Base-by-base conservation (phyloP, 257 asterid species). In the Coffea eugenioides region DNA sequence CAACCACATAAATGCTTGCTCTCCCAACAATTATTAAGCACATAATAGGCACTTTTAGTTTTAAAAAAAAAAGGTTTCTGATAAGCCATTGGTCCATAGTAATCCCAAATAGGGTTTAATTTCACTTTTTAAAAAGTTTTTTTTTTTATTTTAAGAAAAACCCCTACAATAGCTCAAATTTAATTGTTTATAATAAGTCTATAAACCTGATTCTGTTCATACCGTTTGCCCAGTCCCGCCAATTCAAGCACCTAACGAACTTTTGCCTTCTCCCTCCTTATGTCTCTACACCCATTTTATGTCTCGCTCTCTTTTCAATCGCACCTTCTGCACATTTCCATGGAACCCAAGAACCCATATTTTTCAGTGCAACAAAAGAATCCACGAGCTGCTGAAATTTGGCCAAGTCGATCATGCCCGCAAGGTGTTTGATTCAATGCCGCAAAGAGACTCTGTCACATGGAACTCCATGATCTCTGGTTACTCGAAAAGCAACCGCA, bases 401-500 rank as follows among this genome's bases (percentile, higher is more conserved):
- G 80, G 82, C 27, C 27, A 68, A 16, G n/a, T 77, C 43, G 41
- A 27, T 7, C 73, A 82, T 64, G 85, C 85, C 71, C 79, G 82
- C 10, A 21, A 59, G 39, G 43, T 82, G 64, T 82, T 78, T 48
- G 82, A 82, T 68, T 75, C 49, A 66, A 82, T 82, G 85, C 34
- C 64, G 27, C 80, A 77, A 16, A 48, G 85, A 56, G 85, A 82
- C 51, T 15, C 77, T 21, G 76, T 78, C 39, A 72, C 85, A 6
- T 82, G 85, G 85, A 82, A 82, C 73, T 65, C 82, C 43, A 39
- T 39, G 43, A 39, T 39, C 43, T 39, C 43, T 39, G 43, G 43
- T 39, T 39, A 39, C 43, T 13, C 71, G 43, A 51, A 57, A 36
- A 77, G 43, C 39, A 61, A 79, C 61, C 82, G 31, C 48, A 23